phyloP scores from a whole-genome alignment of 2,329 filamentous ascomycete species.

The Colletotrichum plurivorum region DNA sequence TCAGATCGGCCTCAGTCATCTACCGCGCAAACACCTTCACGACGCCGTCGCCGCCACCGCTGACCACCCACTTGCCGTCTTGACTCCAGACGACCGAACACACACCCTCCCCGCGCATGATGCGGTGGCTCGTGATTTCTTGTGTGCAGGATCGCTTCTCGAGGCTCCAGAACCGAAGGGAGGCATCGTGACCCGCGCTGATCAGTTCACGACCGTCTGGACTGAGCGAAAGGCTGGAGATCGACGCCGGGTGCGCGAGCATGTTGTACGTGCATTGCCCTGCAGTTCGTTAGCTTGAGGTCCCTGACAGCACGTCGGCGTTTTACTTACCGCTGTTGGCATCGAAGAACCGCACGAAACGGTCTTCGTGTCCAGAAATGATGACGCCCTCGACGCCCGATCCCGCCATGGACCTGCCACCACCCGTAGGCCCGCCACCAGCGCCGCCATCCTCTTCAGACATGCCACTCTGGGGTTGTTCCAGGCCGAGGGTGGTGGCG shows the following conservation, averaged over 20 bases:
- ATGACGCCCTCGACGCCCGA: slow-evolving; percentile 92
- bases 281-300: slow-evolving; percentile 52
- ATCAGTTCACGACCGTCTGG: slow-evolving; percentile 95
- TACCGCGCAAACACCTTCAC: slow-evolving; percentile 88
- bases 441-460: slow-evolving; percentile 79
- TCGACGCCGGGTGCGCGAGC: slow-evolving; percentile 94
- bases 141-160: slow-evolving; percentile 97
- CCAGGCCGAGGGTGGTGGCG: slow-evolving; percentile 86
- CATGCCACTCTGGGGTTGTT: slow-evolving; percentile 75
- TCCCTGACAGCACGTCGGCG: background rate
- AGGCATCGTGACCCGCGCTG: slow-evolving; percentile 95
- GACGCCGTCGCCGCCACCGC: slow-evolving; percentile 93
- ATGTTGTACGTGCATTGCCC: slow-evolving; percentile 99
- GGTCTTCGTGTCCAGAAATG: slow-evolving; percentile 96
- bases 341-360: slow-evolving; percentile 97
- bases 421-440: slow-evolving; percentile 84
- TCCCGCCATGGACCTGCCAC: slow-evolving; percentile 73
- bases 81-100: slow-evolving; percentile 96
- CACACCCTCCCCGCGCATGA: slow-evolving; percentile 96
- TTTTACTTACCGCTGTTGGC: slow-evolving; percentile 91
- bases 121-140: slow-evolving; percentile 91
- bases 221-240: slow-evolving; percentile 91
- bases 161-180: slow-evolving; percentile 95
- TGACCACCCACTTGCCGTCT: slow-evolving; percentile 94
- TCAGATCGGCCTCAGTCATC: slow-evolving; percentile 20